Percentiles rank a stretch among this genome's conserved stretches.
Conservation (phyloP, 257 asterid species). For the Osmanthus fragrans region DNA sequence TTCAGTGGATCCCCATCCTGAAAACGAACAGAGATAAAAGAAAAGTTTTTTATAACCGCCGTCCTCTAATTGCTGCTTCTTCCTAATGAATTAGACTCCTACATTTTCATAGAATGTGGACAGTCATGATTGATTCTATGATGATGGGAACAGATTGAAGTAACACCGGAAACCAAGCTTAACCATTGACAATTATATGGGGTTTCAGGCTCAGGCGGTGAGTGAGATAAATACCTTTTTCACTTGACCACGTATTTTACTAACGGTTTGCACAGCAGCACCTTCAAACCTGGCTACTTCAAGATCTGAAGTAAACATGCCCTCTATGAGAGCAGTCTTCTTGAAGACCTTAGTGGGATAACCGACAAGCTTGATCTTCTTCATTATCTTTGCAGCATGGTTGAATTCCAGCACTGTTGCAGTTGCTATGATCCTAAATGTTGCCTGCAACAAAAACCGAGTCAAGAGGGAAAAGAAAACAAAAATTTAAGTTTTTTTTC, state of each 20-base stretch:
- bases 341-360: slow-evolving; percentile 84
- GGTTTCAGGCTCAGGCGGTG: neutral
- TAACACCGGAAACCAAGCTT: neutral
- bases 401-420: slow-evolving; percentile 91
- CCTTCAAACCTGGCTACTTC: slow-evolving; percentile 99
- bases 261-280: slow-evolving; percentile 87
- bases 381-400: slow-evolving; percentile 81
- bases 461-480: slow-evolving; percentile 4
- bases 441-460: slow-evolving; percentile 49
- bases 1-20: neutral
- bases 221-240: slow-evolving; percentile 67
- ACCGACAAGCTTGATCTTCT: slow-evolving; percentile 93
- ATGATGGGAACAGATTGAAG: neutral
- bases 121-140: neutral
- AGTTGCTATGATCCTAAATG: slow-evolving; percentile 92
- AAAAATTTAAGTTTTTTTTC: neutral
- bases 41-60: neutral
- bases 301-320: slow-evolving; percentile 98
- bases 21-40: neutral
- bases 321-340: slow-evolving; percentile 92
- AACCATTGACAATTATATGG: neutral
- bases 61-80: neutral
- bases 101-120: neutral
- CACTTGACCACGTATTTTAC: slow-evolving; percentile 97
- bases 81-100: neutral